phyloP scores from a whole-genome alignment of 2,329 filamentous ascomycete genomes.

The Arthrobotrys conoides region DNA sequence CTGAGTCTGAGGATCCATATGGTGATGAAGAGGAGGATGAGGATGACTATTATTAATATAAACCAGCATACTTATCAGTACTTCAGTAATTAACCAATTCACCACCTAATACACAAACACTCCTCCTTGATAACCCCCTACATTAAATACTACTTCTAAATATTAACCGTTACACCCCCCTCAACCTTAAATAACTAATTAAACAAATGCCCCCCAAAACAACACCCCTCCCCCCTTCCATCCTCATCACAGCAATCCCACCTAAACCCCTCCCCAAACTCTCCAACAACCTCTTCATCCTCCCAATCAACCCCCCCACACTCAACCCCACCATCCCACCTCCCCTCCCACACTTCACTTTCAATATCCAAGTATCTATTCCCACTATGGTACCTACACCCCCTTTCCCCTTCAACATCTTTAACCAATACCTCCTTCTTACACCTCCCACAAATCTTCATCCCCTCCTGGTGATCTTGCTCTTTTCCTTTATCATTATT shows the following conservation, averaged over 20 bases:
- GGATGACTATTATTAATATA: background rate
- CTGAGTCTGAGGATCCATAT: background rate
- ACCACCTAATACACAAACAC: too few species aligned
- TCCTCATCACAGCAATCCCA: conserved; percentile 20
- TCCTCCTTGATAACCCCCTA: too few species aligned
- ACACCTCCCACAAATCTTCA: background rate
- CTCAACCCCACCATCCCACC: background rate
- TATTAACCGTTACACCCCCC: too few species aligned
- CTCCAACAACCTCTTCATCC: background rate
- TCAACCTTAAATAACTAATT: too few species aligned
- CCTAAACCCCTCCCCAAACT: conserved; percentile 10
- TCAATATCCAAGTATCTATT: background rate
- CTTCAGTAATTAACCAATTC: too few species aligned
- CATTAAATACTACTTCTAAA: too few species aligned
- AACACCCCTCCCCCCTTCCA: background rate
- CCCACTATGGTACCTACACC: background rate
- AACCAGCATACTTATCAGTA: too few species aligned
- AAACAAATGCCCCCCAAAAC: background rate
- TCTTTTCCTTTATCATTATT: too few species aligned
- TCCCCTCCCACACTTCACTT: conserved; percentile 8
- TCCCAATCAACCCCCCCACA: background rate
- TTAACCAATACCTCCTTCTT: too few species aligned
- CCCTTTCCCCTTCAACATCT: too few species aligned
- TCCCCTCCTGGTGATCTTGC: too few species aligned
- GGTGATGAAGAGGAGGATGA: background rate